Percentiles rank a stretch among this genome's conserved stretches.
These are phyloP conservation scores for Dactylonectria estremocensis DNA, from an alignment of 2,329 filamentous ascomycete species.

Conservation along the genomic window DNA sequence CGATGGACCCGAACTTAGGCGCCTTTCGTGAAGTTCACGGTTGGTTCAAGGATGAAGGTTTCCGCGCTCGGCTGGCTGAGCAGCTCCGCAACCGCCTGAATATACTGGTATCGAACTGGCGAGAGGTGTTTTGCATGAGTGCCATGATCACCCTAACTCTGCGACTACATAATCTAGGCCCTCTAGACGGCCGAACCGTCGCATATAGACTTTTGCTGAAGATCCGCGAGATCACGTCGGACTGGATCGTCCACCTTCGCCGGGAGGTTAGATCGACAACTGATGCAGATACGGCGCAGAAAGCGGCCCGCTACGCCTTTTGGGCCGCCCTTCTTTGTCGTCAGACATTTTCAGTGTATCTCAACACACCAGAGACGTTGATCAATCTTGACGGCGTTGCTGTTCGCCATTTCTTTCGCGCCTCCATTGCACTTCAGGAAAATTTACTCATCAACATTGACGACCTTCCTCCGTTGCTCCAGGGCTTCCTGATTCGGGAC, in stretches of 20 bases:
- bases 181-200: slow-evolving; percentile 19
- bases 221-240: slow-evolving; percentile 59
- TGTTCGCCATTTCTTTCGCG: slow-evolving; percentile 39
- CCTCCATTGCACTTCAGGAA: slow-evolving; percentile 48
- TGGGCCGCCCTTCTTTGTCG: slow-evolving; percentile 71
- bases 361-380: not conserved
- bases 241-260: slow-evolving; percentile 67
- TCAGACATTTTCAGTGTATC: slow-evolving; percentile 51
- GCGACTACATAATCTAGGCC: slow-evolving; percentile 50
- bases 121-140: slow-evolving; percentile 72
- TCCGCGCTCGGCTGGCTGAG: slow-evolving; percentile 64
- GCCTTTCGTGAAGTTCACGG: slow-evolving; percentile 63
- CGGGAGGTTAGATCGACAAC: slow-evolving; percentile 58
- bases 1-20: slow-evolving; percentile 49
- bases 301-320: slow-evolving; percentile 59
- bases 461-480: slow-evolving; percentile 15
- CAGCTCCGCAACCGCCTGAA: slow-evolving; percentile 62
- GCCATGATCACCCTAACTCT: slow-evolving; percentile 67
- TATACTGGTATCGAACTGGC: slow-evolving; percentile 68
- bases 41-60: slow-evolving; percentile 63
- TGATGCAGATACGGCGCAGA: slow-evolving; percentile 56
- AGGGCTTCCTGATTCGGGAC: slow-evolving; percentile 39
- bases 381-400: slow-evolving; percentile 16
- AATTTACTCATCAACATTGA: slow-evolving; percentile 41
- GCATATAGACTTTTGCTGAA: slow-evolving; percentile 55